Base-by-base conservation (phyloP, 148 eudicot genomes). In the Euryodendron excelsum region DNA sequence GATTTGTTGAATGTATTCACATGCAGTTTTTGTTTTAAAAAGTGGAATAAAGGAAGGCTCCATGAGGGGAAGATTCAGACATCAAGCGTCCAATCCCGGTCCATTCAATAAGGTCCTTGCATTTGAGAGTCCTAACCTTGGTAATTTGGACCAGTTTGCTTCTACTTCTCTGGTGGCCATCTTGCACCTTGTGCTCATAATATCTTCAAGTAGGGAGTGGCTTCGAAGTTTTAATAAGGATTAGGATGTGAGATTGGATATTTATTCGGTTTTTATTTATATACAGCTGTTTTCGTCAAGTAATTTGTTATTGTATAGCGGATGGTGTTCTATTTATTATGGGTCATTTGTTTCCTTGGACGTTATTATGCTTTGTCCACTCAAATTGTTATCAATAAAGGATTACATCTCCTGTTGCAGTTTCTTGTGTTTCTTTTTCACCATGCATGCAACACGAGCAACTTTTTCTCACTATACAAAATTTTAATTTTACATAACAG, bases 71-170 rank as follows among this genome's bases (percentile, higher is more conserved):
- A 44, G 66, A 64, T 28, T 72, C 56, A 77, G 10, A 67, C 21
- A 30, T 64, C 72, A 67, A 77, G 15, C 33, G 0, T 14, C 25
- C 18, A 47, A 36, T 62, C 65, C 52, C 33, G 20, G 53, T 52
- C 60, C 41, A 30, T 64, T 62, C 12, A 82, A 82, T 82, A 78
- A 82, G 85, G 81, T 78, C 85, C 14, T 65, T 73, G 62, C 59
- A 62, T 21, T 63, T 62, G 37, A 78, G 48, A 82, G 76, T 28
- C 56, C 44, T 14, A 67, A 6, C 30, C 70, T 20, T 59, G 23
- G 4, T 33, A 41, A 41, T 17, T 59, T 28, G 55, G 85, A 74
- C 78, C 85, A 82, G 45, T 79, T n/a, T n/a, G n/a, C 78, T 9
- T 82, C 68, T 33, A 78, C 45, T 33, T 82, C 76, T 58, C 53